Evolutionary conservation across 148 eudicot genomes (phyloP), one percentile per base, ranked within the genome.

Genomic region (Heliamphora exappendiculata): DNA sequence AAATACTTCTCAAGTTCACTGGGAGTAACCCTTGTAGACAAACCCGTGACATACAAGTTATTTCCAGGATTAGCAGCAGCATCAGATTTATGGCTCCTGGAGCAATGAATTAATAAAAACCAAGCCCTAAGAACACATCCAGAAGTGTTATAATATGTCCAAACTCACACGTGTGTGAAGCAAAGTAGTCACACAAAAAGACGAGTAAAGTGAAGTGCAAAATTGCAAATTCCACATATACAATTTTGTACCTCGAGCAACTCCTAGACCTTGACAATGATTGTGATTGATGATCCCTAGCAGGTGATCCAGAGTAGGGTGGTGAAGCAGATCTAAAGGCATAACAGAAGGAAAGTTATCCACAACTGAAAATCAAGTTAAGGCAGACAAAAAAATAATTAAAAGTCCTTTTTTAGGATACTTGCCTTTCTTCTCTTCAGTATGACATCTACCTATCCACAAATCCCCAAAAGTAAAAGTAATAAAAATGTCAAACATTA

Each of bases 31-130:
- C 94, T 86, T 16, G 82, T 85, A 9, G 94, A 90, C 75, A 90
- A 80, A 41, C 91, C 94, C 67, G 91, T 88, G n/a, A 90, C 91
- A 82, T 88, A 90, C 80, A 91, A 71, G 63, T 84, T 88, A 81
- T 88, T 91, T 49, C 95, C 95, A 58, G 90, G 90, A 78, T 91
- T 91, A 63, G 69, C 75, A 53, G 81, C 85, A 81, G 70, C 86
- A 54, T 37, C 81, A 42, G 84, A 81, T 79, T 86, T 85, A 64
- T 54, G 84, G 78, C 89, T 85, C 93, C 90, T 89, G 81, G 66
- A 74, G 79, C 77, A 82, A 76, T n/a, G n/a, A n/a, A n/a, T n/a
- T n/a, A n/a, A n/a, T n/a, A n/a, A n/a, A n/a, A 39, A 42, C 69
- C 20, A 4, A 47, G 33, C 24, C 17, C 42, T 64, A 22, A 0